Conservation (phyloP, 176 grass and related monocot genomes). For the Zizania latifolia region DNA sequence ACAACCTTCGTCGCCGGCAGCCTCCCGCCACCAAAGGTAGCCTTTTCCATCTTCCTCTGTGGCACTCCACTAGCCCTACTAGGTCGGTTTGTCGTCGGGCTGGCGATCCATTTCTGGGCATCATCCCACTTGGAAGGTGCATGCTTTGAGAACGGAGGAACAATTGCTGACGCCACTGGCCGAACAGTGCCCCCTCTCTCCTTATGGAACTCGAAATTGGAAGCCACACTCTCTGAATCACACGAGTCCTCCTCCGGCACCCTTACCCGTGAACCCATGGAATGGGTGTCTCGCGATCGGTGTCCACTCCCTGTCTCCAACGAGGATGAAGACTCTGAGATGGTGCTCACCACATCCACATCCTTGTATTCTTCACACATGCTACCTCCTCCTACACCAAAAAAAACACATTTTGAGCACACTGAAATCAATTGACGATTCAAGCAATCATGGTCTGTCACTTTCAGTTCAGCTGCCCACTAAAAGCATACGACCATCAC, state of each 20-base stretch:
- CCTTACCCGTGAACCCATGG: constrained; percentile 36
- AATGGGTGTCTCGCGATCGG: constrained; percentile 34
- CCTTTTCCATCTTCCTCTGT: constrained; percentile 50
- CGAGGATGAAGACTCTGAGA: constrained; percentile 47
- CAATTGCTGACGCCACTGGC: not conserved
- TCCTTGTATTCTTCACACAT: constrained; percentile 78
- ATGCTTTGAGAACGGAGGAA: constrained; percentile 70
- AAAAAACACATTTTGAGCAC: not conserved
- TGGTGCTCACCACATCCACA: constrained; percentile 72
- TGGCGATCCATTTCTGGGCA: constrained; percentile 98
- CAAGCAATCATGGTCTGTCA: not conserved
- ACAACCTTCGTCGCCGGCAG: constrained; percentile 64
- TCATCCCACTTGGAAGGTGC: constrained; percentile 95
- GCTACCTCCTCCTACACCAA: constrained; percentile 31
- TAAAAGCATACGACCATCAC: constrained; percentile 2
- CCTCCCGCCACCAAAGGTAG: constrained; percentile 29
- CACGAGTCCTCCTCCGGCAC: constrained; percentile 71
- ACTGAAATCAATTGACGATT: not conserved
- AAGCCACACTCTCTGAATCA: constrained; percentile 65
- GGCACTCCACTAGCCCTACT: constrained; percentile 27
- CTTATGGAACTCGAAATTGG: constrained; percentile 92
- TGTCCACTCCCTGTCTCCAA: constrained; percentile 36
- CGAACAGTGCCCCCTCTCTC: constrained; percentile 34
- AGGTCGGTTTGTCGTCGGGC: constrained; percentile 49
- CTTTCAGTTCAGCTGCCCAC: constrained; percentile 2